Conservation (phyloP, 805 yeast genomes). For the Yueomyces sp. region DNA sequence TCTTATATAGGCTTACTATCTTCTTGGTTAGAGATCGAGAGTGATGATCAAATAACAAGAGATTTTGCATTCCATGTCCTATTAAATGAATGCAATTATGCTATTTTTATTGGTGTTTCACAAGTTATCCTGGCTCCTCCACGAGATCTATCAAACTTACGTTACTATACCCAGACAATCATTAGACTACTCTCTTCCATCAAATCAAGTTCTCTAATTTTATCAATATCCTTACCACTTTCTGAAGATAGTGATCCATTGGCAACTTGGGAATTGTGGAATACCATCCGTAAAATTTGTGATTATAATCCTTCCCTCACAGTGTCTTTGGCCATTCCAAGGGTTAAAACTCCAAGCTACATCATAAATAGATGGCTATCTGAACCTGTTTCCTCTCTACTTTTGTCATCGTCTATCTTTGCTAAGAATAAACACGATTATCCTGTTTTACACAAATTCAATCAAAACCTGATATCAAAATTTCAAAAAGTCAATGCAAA, state of each 20-base stretch:
- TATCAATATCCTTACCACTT: conserved; percentile 36
- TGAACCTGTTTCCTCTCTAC: conserved; percentile 49
- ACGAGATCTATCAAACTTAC: conserved; percentile 37
- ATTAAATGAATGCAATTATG: conserved; percentile 44
- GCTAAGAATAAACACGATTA: conserved; percentile 44
- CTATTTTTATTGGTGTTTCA: conserved; percentile 43
- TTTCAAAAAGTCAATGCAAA: conserved; percentile 27
- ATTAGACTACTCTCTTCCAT: conserved; percentile 15
- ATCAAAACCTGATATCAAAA: conserved; percentile 37
- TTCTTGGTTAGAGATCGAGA: conserved; percentile 60
- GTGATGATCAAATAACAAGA: conserved; percentile 34
- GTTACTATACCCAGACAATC: conserved; percentile 34
- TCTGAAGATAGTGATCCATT: conserved; percentile 39
- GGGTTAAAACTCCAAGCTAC: conserved; percentile 34
- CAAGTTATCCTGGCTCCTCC: conserved; percentile 55
- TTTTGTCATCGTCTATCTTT: conserved; percentile 44
- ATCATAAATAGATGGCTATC: conserved; percentile 51
- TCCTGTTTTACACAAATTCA: conserved; percentile 50
- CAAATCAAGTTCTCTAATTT: conserved; percentile 11
- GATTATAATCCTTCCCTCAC: conserved; percentile 43
- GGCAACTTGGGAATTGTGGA: conserved; percentile 69
- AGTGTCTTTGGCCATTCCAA: conserved; percentile 68
- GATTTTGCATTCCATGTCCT: conserved; percentile 45
- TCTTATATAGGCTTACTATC: conserved; percentile 42
- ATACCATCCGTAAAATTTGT: conserved; percentile 43